Percentiles rank a stretch among this genome's conserved stretches.
phyloP scores from a whole-genome alignment of 805 yeast genomes.

The Ogataea ganodermae region DNA sequence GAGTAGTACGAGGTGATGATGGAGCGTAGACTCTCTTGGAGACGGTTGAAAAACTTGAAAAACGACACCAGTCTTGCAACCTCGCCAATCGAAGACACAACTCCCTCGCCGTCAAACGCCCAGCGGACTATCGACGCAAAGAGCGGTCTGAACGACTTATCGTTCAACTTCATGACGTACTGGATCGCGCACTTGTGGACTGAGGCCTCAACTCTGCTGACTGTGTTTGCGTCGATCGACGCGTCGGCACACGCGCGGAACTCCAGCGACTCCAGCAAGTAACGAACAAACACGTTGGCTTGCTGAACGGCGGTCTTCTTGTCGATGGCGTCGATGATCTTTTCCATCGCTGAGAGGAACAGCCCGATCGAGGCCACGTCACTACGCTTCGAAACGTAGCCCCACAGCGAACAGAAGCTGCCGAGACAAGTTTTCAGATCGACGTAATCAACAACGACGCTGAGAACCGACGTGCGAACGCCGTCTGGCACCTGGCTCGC shows the following conservation, averaged over 20 bases:
- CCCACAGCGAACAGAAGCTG: slow-evolving; percentile 67
- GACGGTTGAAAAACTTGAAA: slow-evolving; percentile 80
- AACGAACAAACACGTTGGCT: slow-evolving; percentile 64
- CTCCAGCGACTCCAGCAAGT: slow-evolving; percentile 72
- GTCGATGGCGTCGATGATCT: slow-evolving; percentile 63
- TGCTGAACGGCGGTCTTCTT: slow-evolving; percentile 76
- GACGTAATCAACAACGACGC: slow-evolving; percentile 62
- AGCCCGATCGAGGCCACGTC: slow-evolving; percentile 61
- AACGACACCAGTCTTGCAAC: slow-evolving; percentile 67
- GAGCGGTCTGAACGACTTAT: slow-evolving; percentile 88
- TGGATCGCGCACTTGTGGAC: slow-evolving; percentile 71
- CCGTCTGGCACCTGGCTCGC: slow-evolving; percentile 60
- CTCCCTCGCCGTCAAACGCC: slow-evolving; percentile 87
- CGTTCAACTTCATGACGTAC: slow-evolving; percentile 88
- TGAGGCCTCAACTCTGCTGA: slow-evolving; percentile 78
- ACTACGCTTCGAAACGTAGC: slow-evolving; percentile 34
- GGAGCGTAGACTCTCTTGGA: slow-evolving; percentile 81
- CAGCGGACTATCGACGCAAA: slow-evolving; percentile 86
- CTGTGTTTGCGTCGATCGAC: slow-evolving; percentile 66
- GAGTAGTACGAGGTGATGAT: slow-evolving; percentile 88
- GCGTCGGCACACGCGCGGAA: slow-evolving; percentile 52
- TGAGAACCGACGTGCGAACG: slow-evolving; percentile 62
- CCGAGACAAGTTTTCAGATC: slow-evolving; percentile 65
- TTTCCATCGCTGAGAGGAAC: slow-evolving; percentile 66
- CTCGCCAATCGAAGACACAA: slow-evolving; percentile 48